Conservation (phyloP, 805 yeast species). For the Ascoidea rubescens region DNA sequence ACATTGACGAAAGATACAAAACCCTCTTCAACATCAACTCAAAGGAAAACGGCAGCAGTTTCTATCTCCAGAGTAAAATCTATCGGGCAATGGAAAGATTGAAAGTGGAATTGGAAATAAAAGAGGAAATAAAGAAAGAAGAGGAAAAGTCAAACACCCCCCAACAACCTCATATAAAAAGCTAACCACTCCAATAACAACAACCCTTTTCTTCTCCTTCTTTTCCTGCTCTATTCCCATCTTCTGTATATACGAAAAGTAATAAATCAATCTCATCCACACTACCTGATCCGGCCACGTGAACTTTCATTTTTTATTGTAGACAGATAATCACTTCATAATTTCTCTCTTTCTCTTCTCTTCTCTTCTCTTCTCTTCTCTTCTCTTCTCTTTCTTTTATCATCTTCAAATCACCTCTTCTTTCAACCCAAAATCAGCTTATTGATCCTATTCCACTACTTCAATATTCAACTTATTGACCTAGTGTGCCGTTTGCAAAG, state of each 20-base stretch:
- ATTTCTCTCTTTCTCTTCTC: too few species aligned
- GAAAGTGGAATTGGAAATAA: conserved; percentile 57
- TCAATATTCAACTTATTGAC: neutral
- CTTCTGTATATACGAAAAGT: too few species aligned
- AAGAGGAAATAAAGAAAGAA: conserved; percentile 27
- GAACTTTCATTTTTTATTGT: too few species aligned
- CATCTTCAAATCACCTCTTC: too few species aligned
- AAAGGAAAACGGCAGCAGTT: conserved; percentile 92
- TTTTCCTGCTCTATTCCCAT: neutral
- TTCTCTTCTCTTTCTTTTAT: too few species aligned
- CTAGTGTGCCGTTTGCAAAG: neutral
- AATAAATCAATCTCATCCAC: too few species aligned
- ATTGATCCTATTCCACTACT: neutral
- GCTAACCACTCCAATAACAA: neutral
- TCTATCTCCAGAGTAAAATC: conserved; percentile 85
- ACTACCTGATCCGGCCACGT: too few species aligned
- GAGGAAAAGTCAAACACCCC: conserved; percentile 7
- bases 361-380: too few species aligned
- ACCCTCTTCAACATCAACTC: conserved; percentile 81
- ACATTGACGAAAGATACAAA: conserved; percentile 56
- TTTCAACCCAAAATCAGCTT: too few species aligned
- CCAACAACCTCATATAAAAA: neutral
- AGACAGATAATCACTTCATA: too few species aligned
- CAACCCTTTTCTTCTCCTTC: neutral
- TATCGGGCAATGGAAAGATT: conserved; percentile 89